Base-by-base conservation (phyloP, 495 filamentous ascomycete species). In the Sabuloglossum arenarium region DNA sequence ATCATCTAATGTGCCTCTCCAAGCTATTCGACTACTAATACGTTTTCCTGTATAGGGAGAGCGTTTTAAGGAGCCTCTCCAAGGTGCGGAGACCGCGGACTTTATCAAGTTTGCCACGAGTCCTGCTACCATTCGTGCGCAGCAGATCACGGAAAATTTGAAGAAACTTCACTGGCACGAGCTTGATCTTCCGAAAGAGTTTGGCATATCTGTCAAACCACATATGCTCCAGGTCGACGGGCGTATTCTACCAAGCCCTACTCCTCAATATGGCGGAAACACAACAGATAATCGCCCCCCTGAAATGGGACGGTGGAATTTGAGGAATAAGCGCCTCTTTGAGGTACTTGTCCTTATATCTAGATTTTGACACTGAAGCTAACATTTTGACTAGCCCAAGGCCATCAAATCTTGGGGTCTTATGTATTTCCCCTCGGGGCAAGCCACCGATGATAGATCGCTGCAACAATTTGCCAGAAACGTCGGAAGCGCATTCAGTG, bases 101-200 rank as follows among this genome's bases (percentile, higher is more conserved):
- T 58, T 58, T 29, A 58, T 58, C 43, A 58, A 56, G 23, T 58
- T 52, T 25, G 56, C 56, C 0, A 58, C 56, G 23, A 31, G 42
- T 28, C 56, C 56, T 19, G 56, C 45, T 16, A 29, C 19, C 12
- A 29, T 42, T 21, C 43, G 56, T 25, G 21, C 16, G 6, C 30
- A 52, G 21, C 46, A 52, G 12, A 58, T 58, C 0, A 30, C 23
- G n/a, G 49, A 58, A n/a, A 56, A 37, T 11, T 52, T 56, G 0
- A 34, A 58, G 37, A 53, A 53, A n/a, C 23, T 58, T n/a, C 50
- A 58, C 4, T 58, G 56, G 56, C 45, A 58, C 24, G n/a, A 30
- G 30, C 56, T 53, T 9, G 5, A 11, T 19, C n/a, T 51, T 0
- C 56, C 49, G 0, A 58, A 37, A 39, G 31, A 47, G 19, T 51